Evolutionary conservation across 108 stramenopile genomes (phyloP), one percentile per base, ranked within the genome.

Genomic region (Bacterosira constricta): DNA sequence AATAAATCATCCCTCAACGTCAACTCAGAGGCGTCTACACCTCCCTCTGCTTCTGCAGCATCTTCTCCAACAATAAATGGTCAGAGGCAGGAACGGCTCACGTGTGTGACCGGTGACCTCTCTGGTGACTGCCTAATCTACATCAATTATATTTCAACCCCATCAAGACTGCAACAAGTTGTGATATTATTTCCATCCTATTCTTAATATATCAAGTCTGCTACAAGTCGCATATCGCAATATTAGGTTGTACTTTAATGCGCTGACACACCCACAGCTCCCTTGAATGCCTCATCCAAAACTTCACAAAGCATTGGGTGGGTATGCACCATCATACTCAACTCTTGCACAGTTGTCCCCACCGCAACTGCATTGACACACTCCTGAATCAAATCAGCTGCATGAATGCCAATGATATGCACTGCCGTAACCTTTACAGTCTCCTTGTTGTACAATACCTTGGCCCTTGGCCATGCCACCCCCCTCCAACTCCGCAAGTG

Each of bases 381-480:
- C 84, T 99, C 98, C 72, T 99, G 98, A 73, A 99, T 99, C 69
- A 99, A 92, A 77, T 99, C 98, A 29, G 98, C 98, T 6, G 98
- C 98, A 70, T 99, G 97, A 55, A 99, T 69, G 51, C 98, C 98
- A 69, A 99, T 97, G 60, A 99, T 99, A 82, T 99, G 98, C 25
- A 98, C 98, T 13, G 96, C 98, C 2, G 98, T 85, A 53, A 99
- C 90, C 78, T 97, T 87, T 30, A 94, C 97, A 46, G 95, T 97
- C 7, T 97, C 97, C 92, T 98, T 97, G 79, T 96, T 96, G 91
- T 96, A 98, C 23, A 99, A 77, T 37, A 97, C 96, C 90, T 99
- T 99, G 63, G 97, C 98, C 96, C 90, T 99, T 99, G 63, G 97
- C 98, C 59, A 99, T 99, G 51, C 98, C 98, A 42, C 95, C 90